phyloP scores from a whole-genome alignment of 306 rosid species.

The Malus asiatica region DNA sequence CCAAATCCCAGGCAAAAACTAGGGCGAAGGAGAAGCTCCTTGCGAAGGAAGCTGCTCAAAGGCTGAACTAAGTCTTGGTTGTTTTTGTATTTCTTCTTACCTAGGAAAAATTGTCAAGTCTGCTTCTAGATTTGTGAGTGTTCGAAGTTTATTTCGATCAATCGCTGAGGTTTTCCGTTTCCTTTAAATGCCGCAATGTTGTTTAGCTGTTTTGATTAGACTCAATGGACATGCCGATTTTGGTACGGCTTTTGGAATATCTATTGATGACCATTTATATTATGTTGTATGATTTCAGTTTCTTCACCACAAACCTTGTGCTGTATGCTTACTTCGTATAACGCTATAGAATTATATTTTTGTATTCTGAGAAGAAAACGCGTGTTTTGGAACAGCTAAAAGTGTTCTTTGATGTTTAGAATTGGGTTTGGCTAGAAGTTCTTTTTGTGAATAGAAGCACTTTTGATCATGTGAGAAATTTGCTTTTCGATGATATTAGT shows the following conservation, averaged over 20 bases:
- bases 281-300: background rate
- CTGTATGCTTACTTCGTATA: no score
- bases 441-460: no score
- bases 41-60: constrained; percentile 82
- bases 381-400: no score
- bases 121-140: background rate
- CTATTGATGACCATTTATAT: background rate
- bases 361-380: no score
- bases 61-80: constrained; percentile 37
- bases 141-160: background rate
- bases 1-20: constrained; percentile 78
- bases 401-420: no score
- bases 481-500: no score
- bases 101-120: background rate
- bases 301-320: no score
- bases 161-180: background rate
- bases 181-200: background rate
- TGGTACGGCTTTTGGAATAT: background rate
- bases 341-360: no score
- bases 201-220: background rate
- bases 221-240: background rate
- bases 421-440: no score
- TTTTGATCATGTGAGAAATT: no score
- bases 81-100: background rate
- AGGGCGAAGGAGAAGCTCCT: constrained; percentile 63